Evolutionary conservation across 2,329 filamentous ascomycete species (phyloP).

Genomic region (Zasmidium cellare): DNA sequence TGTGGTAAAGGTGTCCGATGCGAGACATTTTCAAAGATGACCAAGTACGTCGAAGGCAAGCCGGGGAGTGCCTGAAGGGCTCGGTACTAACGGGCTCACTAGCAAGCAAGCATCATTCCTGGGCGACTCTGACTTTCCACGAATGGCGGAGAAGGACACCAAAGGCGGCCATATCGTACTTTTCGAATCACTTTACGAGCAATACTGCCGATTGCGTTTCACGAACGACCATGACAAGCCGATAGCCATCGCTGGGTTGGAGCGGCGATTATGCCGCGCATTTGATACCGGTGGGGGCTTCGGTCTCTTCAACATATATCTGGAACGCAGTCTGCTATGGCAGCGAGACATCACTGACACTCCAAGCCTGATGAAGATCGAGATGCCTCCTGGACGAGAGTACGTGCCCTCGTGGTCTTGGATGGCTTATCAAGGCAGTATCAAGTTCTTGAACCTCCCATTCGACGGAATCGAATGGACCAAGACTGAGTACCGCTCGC

Average conservation of each 20-base stretch:
- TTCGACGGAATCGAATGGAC: conserved; percentile 2
- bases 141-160: background rate
- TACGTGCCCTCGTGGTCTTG: background rate
- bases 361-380: background rate
- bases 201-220: background rate
- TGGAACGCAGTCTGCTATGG: background rate
- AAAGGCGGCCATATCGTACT: background rate
- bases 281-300: background rate
- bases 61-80: background rate
- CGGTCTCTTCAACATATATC: background rate
- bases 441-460: background rate
- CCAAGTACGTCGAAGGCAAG: background rate
- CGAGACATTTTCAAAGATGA: background rate
- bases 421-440: conserved; percentile 1
- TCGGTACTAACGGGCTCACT: background rate
- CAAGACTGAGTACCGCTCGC: background rate
- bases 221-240: background rate
- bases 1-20: background rate
- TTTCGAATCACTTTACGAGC: background rate
- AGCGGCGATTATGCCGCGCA: background rate
- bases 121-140: background rate
- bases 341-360: background rate
- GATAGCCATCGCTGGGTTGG: background rate
- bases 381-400: background rate
- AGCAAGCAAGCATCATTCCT: background rate